phyloP scores from a whole-genome alignment of 768 basidiomycete genomes.

The Lactarius akahatsu region DNA sequence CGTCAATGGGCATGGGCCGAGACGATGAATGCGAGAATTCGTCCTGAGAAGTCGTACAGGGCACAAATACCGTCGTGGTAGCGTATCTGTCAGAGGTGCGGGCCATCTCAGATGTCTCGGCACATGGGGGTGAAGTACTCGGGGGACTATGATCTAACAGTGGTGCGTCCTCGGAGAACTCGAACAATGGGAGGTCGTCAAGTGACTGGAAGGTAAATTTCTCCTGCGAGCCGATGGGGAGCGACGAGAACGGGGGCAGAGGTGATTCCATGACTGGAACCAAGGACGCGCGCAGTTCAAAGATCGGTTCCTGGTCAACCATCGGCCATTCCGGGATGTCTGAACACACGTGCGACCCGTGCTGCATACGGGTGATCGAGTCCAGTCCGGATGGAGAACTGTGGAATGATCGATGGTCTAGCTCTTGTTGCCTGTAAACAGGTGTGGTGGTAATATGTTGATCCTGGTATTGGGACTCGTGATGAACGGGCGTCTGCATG shows the following conservation, averaged over 20 bases:
- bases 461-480: background rate
- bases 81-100: background rate
- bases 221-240: background rate
- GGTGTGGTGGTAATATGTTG: background rate
- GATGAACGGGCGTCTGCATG: background rate
- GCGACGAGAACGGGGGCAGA: background rate
- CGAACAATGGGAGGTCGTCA: background rate
- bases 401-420: background rate
- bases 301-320: background rate
- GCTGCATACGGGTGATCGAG: background rate
- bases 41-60: background rate
- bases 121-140: background rate
- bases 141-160: background rate
- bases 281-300: background rate
- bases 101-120: background rate
- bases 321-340: background rate
- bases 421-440: constrained; percentile 4
- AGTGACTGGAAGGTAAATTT: background rate
- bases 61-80: background rate
- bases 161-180: background rate
- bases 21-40: background rate
- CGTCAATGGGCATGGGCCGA: background rate
- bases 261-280: background rate
- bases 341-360: background rate
- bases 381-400: background rate